Evolutionary conservation across 2,329 filamentous ascomycete species (phyloP).

Genomic region (Diplodia scrobiculata): DNA sequence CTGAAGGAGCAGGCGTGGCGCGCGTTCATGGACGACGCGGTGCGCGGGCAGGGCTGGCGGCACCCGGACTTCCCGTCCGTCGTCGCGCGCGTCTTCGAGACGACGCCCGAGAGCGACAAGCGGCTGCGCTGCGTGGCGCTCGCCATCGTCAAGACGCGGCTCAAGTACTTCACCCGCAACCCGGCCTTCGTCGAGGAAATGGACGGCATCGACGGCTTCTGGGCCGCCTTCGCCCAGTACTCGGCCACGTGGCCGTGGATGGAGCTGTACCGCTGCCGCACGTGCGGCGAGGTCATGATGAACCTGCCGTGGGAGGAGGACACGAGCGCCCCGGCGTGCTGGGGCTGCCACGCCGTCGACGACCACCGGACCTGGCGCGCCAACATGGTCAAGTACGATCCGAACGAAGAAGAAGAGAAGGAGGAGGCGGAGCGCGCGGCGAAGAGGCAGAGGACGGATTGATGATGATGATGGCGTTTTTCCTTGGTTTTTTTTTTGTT

Average conservation of each 20-base stretch:
- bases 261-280: slow-evolving; percentile 1
- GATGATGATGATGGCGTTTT: neutral
- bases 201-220: slow-evolving; percentile 1
- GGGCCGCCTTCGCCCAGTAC: neutral
- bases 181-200: slow-evolving; percentile 13
- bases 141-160: neutral
- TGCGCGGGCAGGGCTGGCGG: neutral
- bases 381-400: slow-evolving; percentile 4
- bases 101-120: neutral
- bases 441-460: slow-evolving; percentile 9
- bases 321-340: neutral
- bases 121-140: neutral
- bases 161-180: slow-evolving; percentile 14
- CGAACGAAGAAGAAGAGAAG: neutral
- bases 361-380: slow-evolving; percentile 1
- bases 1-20: neutral
- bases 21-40: neutral
- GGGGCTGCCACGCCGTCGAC: neutral
- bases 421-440: neutral
- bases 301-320: slow-evolving; percentile 4
- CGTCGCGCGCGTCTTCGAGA: neutral
- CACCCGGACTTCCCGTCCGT: neutral
- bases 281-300: slow-evolving; percentile 8
- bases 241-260: slow-evolving; percentile 7
- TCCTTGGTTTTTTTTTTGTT: neutral